These are phyloP conservation scores for Wallacemonas rigidus DNA, from an alignment of 208 protist species.

Conservation along the genomic window DNA sequence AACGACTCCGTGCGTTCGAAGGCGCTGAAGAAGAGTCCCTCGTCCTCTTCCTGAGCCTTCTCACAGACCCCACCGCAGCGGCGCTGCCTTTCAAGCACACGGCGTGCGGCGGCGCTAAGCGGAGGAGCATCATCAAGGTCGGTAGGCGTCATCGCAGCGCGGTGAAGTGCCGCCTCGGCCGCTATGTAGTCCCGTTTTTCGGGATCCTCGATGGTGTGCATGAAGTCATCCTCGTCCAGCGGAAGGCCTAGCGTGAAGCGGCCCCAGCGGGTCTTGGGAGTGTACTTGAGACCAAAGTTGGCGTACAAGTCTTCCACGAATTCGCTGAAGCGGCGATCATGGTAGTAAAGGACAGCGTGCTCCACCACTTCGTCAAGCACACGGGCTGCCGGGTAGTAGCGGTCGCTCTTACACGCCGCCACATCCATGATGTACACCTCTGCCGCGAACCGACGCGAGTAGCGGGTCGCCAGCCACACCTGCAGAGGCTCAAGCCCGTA, in stretches of 20 bases:
- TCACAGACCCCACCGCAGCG: slow-evolving; percentile 8
- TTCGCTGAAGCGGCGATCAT: slow-evolving; percentile 71
- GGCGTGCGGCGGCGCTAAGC: slow-evolving; percentile 12
- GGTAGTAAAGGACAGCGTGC: slow-evolving; percentile 83
- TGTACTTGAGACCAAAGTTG: slow-evolving; percentile 69
- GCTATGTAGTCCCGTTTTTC: background rate
- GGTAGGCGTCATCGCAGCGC: background rate
- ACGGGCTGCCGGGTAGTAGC: slow-evolving; percentile 48
- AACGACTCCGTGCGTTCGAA: slow-evolving; percentile 10
- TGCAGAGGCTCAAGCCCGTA: slow-evolving; percentile 70
- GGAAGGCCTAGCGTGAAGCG: slow-evolving; percentile 33
- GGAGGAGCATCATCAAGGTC: background rate
- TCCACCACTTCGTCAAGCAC: slow-evolving; percentile 85
- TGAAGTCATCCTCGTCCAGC: slow-evolving; percentile 28
- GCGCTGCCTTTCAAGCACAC: slow-evolving; percentile 23
- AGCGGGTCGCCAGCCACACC: slow-evolving; percentile 73
- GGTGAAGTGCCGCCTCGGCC: background rate
- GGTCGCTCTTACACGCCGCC: slow-evolving; percentile 55
- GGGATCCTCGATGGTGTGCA: slow-evolving; percentile 30
- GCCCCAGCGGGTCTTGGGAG: slow-evolving; percentile 59
- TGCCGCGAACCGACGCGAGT: slow-evolving; percentile 58
- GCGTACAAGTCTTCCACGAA: slow-evolving; percentile 66
- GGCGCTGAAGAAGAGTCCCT: slow-evolving; percentile 35
- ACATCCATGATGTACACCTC: slow-evolving; percentile 88
- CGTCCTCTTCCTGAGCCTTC: slow-evolving; percentile 37